Evolutionary conservation across 371 early-diverging fungal species (phyloP), one percentile per base, ranked within the genome.

Genomic region (Circinella umbellata): DNA sequence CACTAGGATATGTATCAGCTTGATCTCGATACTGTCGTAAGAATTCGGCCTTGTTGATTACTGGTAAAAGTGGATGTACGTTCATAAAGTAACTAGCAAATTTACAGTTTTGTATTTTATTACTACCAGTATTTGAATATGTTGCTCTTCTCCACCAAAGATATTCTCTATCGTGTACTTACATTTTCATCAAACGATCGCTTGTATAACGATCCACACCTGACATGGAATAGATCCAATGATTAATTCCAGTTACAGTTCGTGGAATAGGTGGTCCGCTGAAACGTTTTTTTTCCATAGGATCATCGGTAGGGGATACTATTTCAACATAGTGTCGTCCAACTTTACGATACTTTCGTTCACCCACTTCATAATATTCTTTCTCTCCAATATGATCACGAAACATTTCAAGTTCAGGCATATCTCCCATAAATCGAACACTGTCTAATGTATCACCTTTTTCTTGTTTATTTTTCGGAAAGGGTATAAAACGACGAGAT

Each of bases 51-150:
- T 84, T 84, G 61, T 84, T 75, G 38, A 84, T 76, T 5, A 84
- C 79, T 0, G 85, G 85, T 18, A 84, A 63, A 13, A 84, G 69
- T 4, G 80, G 82, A 64, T 84, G 85, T 3, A 84, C 72, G 48
- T 84, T 80, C 14, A 79, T 68, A 69, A 84, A 84, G 27, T 82
- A 84, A 6, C 84, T 84, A 69, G 4, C 27, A 27, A 27, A 1
- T 27, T 1, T 27, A 27, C 2, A 27, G 27, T 27, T 27, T 27
- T 27, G 27, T 27, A 27, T 27, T 27, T 0, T 27, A 2, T 27
- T 27, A 27, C 27, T 2, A 27, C 1, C 27, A 27, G 27, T 27
- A 27, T 27, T 27, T 27, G 27, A 27, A 27, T 27, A 27, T 27
- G 27, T 2, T 2, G n/a, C 2, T 27, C 27, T 27, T 27, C 27